Percentiles rank a stretch among this genome's conserved stretches.
Conservation (phyloP, 2,329 filamentous ascomycete species). For the Microcyclosporella mali region DNA sequence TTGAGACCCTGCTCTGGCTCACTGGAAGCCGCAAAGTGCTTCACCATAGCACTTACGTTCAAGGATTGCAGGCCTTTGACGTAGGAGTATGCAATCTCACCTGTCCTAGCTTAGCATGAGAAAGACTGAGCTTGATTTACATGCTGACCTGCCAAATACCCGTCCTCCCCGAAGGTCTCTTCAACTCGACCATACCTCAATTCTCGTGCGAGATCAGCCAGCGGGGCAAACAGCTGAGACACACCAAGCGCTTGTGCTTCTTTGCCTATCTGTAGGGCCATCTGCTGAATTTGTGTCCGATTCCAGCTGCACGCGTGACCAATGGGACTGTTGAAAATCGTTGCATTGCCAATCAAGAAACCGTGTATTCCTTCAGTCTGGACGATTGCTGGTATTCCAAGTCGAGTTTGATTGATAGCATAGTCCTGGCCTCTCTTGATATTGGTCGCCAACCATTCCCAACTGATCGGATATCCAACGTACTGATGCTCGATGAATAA, state of each 20-base stretch:
- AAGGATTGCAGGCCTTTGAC: slow-evolving; percentile 56
- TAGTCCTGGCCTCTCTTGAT: slow-evolving; percentile 65
- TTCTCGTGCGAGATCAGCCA: slow-evolving; percentile 65
- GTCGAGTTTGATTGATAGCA: slow-evolving; percentile 57
- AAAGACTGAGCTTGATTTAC: too few species aligned
- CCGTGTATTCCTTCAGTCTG: slow-evolving; percentile 72
- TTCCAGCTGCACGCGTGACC: slow-evolving; percentile 67
- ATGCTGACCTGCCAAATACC: slow-evolving; percentile 50
- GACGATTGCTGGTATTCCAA: slow-evolving; percentile 66
- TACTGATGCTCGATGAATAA: slow-evolving; percentile 36
- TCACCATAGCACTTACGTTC: slow-evolving; percentile 65
- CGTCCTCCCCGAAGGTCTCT: slow-evolving; percentile 66
- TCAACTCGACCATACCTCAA: slow-evolving; percentile 67
- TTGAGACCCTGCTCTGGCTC: slow-evolving; percentile 68
- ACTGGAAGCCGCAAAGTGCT: slow-evolving; percentile 67
- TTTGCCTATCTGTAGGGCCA: slow-evolving; percentile 59
- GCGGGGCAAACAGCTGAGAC: slow-evolving; percentile 66
- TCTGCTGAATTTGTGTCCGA: slow-evolving; percentile 56
- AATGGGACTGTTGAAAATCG: slow-evolving; percentile 74
- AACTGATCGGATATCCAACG: slow-evolving; percentile 61
- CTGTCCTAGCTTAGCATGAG: too few species aligned
- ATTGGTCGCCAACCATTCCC: slow-evolving; percentile 57
- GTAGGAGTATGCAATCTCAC: slow-evolving; percentile 60
- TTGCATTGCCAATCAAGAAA: slow-evolving; percentile 64
- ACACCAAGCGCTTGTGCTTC: slow-evolving; percentile 63